Evolutionary conservation across 371 early-diverging fungal genomes (phyloP), one percentile per base, ranked within the genome.

Genomic region (Thermomucor indicae-seudaticae): DNA sequence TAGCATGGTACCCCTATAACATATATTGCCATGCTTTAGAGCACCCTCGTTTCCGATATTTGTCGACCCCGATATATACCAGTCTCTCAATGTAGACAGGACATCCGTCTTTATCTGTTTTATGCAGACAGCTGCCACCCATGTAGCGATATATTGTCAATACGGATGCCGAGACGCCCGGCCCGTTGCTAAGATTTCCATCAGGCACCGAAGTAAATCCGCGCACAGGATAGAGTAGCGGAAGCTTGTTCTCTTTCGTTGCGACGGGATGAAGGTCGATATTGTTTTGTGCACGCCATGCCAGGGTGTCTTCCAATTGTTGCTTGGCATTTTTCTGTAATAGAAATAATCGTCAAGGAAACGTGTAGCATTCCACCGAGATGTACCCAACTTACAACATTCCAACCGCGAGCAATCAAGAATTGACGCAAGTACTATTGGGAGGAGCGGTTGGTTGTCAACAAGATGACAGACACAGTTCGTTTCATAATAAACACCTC

Each of bases 61-160:
- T n/a, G n/a, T n/a, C n/a, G n/a, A n/a, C n/a, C n/a, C n/a, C n/a
- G n/a, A n/a, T n/a, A 37, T 62, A 69, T 61, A 84, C 88, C 55
- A 85, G 70, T 29, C 89, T 78, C 65, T 92, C 92, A 54, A 91
- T 88, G 54, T 89, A 90, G 49, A 92, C 65, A 7, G 91, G 90
- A 52, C 79, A 75, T 12, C 91, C 93, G 42, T 83, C 81, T 52
- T 80, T 85, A 71, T 92, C 93, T 44, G 75, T 72, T 55, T 91
- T 91, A 68, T 92, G 93, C 48, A 85, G 80, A 71, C 82, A 79
- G 23, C 84, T 83, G 46, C 92, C 92, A 5, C 92, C 92, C 75
- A 88, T 83, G 63, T 80, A 82, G 24, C 66, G 74, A 51, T 80
- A 74, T 22, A 88, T 75, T 42, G 80, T 68, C 24, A 84, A 62